Base-by-base conservation (phyloP, 208 protist genomes). In the Herpetomonas samuelpessoai region DNA sequence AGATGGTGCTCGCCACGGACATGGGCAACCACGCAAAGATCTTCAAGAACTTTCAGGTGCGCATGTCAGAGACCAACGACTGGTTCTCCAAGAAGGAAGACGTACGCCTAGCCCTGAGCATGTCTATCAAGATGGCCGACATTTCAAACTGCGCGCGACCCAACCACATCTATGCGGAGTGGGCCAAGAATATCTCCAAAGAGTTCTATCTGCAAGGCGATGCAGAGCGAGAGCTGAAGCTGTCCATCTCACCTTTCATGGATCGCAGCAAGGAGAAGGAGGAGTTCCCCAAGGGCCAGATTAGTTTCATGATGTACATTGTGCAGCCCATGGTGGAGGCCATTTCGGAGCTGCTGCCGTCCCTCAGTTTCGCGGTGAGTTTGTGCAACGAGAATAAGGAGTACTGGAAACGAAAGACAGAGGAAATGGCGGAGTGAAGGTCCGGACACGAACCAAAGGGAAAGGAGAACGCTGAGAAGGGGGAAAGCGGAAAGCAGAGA, bases 121-220 rank as follows among this genome's bases (percentile, higher is more conserved):
- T 98, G 65, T 83, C 92, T 16, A 83, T 98, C 31, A 97, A 98
- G 62, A 93, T 95, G 75, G 93, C 96, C 1, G 97, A 98, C 57
- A 94, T 98, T 29, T 95, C 83, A 4, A 98, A 98, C 62, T 92
- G 90, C 38, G 79, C 86, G 6, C 90, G 96, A 18, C 88, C 90
- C 16, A 85, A 80, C 68, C 75, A 84, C 56, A 86, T 96, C 44
- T 96, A 88, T 64, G 67, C 85, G 0, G 84, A 91, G 50, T 98
- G 97, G 95, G 84, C 94, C n/a, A 68, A 81, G 53, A 86, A 90
- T 65, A 96, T 98, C 49, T 80, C 86, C 10, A 62, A 74, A 27
- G 96, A 98, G 79, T 98, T 98, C 65, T 97, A 93, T 60, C 65
- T 83, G 14, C 95, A 98, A 66, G 97, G 96, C 27, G 93, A 98